Base-by-base conservation (phyloP, 2,329 filamentous ascomycete species). In the Alternaria sp. region DNA sequence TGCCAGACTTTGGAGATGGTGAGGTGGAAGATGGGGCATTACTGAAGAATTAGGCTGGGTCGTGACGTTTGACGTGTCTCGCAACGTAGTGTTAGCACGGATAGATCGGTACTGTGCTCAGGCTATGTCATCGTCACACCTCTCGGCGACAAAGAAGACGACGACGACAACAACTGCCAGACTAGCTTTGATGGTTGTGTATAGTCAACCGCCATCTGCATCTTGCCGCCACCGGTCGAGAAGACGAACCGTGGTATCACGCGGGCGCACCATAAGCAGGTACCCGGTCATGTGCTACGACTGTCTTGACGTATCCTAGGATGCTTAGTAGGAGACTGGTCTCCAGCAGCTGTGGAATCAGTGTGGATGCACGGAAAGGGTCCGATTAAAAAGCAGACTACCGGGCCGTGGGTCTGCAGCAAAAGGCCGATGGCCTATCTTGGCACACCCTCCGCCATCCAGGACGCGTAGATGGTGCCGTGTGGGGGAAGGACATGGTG, bases 381-480 rank as follows among this genome's bases (percentile, higher is more conserved):
- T 56, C 57, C 52, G 25, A 32, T 11, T 27, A 30, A 30, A 43
- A 54, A 46, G 50, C 50, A 54, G 30, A 38, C 49, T 54, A 46
- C 34, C 51, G 51, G 51, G 41, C 43, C 20, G 34, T 34, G 48
- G 43, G 34, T 45, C 34, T 55, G 51, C 34, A 57, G 32, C 27
- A 28, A 20, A 27, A 43, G 34, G 51, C 51, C 28, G 43, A 25
- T 53, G 43, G 12, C 16, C n/a, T 30, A 7, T 48, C 58, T 60
- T 60, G 58, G 58, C 58, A 28, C 40, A 7, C 5, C 56, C 50
- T 49, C 34, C 50, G 51, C 34, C 51, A 12, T 49, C 20, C n/a
- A 30, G 57, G 57, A 55, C 57, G 57, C 57, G 57, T 59, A 59
- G 27, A 43, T 43, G 48, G 51, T 18, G 28, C n/a, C 20, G 28